A percentile compares a stretch with the other conserved stretches of the same genome.
These are phyloP conservation scores for Myrmaecium sp. DNA, from an alignment of 2,329 filamentous ascomycete species.

Conservation along the genomic window DNA sequence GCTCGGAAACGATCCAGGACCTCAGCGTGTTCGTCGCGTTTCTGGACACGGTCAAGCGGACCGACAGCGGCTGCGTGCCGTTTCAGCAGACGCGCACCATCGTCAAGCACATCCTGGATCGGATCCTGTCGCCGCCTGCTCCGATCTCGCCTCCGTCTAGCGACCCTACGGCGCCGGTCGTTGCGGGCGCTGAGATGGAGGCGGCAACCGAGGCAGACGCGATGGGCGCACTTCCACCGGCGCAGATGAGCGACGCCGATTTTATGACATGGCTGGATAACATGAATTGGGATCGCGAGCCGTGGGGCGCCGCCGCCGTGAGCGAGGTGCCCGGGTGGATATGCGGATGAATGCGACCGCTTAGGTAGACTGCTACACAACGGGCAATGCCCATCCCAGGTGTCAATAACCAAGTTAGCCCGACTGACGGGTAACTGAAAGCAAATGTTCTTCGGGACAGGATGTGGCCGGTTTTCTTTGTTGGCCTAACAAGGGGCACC, in stretches of 20 bases:
- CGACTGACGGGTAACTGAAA: too few species aligned
- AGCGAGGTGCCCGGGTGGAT: too few species aligned
- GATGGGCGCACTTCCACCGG: constrained; percentile 19
- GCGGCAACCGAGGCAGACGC: constrained; percentile 6
- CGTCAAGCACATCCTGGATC: constrained; percentile 26
- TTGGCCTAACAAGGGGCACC: too few species aligned
- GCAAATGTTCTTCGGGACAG: too few species aligned
- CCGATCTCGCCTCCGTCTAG: constrained; percentile 3
- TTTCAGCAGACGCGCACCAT: constrained; percentile 25
- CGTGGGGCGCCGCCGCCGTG: too few species aligned
- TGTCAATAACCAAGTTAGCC: too few species aligned
- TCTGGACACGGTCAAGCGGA: constrained; percentile 21
- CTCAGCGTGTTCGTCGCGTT: constrained; percentile 28
- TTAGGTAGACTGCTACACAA: too few species aligned
- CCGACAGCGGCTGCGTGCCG: constrained; percentile 22
- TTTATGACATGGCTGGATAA: constrained; percentile 28
- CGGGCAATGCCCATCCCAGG: too few species aligned
- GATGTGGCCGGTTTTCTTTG: too few species aligned
- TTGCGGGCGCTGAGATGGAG: constrained; percentile 5
- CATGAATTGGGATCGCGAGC: constrained; percentile 25
- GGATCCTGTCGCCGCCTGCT: constrained; percentile 20
- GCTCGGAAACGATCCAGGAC: constrained; percentile 28
- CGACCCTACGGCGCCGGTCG: constrained; percentile 2
- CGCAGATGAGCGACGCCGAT: constrained; percentile 23
- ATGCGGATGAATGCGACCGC: too few species aligned